Conservation (phyloP, 805 yeast genomes). For the Maudiozyma pseudohumilis region DNA sequence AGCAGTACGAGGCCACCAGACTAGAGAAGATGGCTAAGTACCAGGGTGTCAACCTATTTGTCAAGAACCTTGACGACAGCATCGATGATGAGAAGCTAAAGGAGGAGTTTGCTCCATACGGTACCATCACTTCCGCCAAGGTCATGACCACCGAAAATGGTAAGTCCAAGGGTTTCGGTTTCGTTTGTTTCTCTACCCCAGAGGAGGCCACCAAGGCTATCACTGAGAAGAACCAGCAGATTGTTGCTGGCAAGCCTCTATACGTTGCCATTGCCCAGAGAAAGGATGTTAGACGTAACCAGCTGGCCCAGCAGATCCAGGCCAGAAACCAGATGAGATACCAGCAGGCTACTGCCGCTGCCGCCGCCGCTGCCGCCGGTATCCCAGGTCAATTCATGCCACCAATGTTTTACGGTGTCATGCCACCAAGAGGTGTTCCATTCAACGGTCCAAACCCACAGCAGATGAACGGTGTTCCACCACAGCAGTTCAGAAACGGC, state of each 20-base stretch:
- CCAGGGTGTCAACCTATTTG: conserved; percentile 95
- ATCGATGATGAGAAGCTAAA: conserved; percentile 84
- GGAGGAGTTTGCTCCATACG: conserved; percentile 89
- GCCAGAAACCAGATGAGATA: conserved; percentile 97
- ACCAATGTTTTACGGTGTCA: conserved; percentile 35
- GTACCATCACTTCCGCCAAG: conserved; percentile 90
- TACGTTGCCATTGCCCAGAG: conserved; percentile 98
- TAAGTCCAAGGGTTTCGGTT: conserved; percentile 96
- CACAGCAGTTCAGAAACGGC: conserved; percentile 62
- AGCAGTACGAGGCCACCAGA: conserved; percentile 86
- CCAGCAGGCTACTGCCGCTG: conserved; percentile 81
- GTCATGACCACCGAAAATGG: conserved; percentile 93
- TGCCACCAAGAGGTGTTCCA: conserved; percentile 80
- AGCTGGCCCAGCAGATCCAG: conserved; percentile 94
- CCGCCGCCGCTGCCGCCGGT: conserved; percentile 32
- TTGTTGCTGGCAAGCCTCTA: conserved; percentile 90
- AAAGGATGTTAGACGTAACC: conserved; percentile 94
- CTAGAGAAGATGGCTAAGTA: conserved; percentile 85
- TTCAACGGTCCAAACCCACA: conserved; percentile 75
- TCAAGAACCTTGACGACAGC: conserved; percentile 91
- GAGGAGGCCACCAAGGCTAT: conserved; percentile 99
- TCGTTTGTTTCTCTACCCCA: conserved; percentile 94
- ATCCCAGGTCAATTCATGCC: conserved; percentile 34
- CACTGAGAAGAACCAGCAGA: conserved; percentile 95
- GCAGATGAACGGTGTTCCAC: conserved; percentile 64